A percentile compares a stretch with the other conserved stretches of the same genome.
These are phyloP conservation scores for Stenocarpella maydis DNA, from an alignment of 2,329 filamentous ascomycete genomes.

Conservation along the genomic window DNA sequence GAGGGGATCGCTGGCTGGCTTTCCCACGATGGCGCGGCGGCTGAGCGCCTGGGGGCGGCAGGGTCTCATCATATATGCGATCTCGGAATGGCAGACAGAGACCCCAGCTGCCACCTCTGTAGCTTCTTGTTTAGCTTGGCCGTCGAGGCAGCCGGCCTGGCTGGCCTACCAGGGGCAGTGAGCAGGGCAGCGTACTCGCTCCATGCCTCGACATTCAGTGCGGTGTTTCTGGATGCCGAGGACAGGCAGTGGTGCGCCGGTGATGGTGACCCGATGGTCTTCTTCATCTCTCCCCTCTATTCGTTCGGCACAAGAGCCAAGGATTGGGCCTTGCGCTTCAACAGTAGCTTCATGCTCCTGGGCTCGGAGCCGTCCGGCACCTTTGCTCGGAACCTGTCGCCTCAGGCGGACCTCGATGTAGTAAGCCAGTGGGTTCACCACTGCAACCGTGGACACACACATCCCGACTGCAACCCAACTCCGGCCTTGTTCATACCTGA, in stretches of 20 bases:
- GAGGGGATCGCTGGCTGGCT: conserved; percentile 1
- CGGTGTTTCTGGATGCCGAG: conserved; percentile 14
- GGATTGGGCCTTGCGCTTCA: conserved; percentile 21
- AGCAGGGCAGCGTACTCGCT: not conserved
- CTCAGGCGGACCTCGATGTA: conserved; percentile 5
- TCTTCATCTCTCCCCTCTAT: conserved; percentile 26
- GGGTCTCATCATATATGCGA: conserved; percentile 4
- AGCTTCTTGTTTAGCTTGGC: not conserved
- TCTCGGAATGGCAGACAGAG: conserved; percentile 8
- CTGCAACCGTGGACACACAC: conserved; percentile 19
- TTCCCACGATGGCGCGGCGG: not conserved
- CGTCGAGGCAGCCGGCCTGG: not conserved
- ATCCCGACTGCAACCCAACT: conserved; percentile 12
- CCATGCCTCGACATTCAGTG: conserved; percentile 20
- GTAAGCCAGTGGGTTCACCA: conserved; percentile 22
- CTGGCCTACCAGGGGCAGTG: not conserved
- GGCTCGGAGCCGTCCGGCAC: not conserved
- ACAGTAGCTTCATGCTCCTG: conserved; percentile 21
- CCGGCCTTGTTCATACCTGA: not conserved
- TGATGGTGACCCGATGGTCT: not conserved
- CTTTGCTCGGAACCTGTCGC: conserved; percentile 16
- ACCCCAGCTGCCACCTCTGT: not conserved
- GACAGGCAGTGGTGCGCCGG: conserved; percentile 11
- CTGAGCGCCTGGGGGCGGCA: not conserved
- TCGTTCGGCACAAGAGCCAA: conserved; percentile 12